Evolutionary conservation across 805 yeast genomes (phyloP).

Genomic region (Tetrapisispora fleetii): DNA sequence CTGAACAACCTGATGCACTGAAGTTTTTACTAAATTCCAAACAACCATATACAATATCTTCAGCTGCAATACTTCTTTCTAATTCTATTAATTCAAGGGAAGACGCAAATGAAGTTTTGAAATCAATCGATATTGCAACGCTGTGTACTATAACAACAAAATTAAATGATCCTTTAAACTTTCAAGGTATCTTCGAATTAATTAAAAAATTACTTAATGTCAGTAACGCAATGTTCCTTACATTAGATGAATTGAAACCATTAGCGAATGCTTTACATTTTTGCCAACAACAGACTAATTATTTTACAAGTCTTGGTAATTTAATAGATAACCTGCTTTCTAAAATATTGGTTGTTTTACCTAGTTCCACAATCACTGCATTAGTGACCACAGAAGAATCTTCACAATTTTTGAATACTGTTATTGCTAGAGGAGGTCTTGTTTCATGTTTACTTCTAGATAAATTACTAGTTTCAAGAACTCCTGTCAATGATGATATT

Average conservation of each 20-base stretch:
- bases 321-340: constrained; percentile 16
- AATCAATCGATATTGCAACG: constrained; percentile 8
- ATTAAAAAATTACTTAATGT: constrained; percentile 20
- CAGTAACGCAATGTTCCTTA: constrained; percentile 15
- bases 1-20: constrained; percentile 13
- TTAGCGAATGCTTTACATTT: constrained; percentile 11
- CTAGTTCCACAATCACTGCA: constrained; percentile 14
- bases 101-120: constrained; percentile 13
- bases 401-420: constrained; percentile 5
- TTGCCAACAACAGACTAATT: constrained; percentile 21
- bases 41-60: constrained; percentile 18
- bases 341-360: constrained; percentile 21
- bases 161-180: constrained; percentile 26
- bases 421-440: constrained; percentile 16
- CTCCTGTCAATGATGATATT: neutral
- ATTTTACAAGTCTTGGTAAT: constrained; percentile 17
- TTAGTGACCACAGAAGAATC: constrained; percentile 2
- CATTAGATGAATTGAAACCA: constrained; percentile 5
- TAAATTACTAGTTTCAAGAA: constrained; percentile 17
- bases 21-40: constrained; percentile 6
- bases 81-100: constrained; percentile 18
- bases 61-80: constrained; percentile 19
- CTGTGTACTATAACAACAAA: constrained; percentile 8
- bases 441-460: constrained; percentile 21
- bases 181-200: constrained; percentile 25